Evolutionary conservation across 345 rosid species (phyloP), one percentile per base, ranked within the genome.

Genomic region (Geranium brycei): DNA sequence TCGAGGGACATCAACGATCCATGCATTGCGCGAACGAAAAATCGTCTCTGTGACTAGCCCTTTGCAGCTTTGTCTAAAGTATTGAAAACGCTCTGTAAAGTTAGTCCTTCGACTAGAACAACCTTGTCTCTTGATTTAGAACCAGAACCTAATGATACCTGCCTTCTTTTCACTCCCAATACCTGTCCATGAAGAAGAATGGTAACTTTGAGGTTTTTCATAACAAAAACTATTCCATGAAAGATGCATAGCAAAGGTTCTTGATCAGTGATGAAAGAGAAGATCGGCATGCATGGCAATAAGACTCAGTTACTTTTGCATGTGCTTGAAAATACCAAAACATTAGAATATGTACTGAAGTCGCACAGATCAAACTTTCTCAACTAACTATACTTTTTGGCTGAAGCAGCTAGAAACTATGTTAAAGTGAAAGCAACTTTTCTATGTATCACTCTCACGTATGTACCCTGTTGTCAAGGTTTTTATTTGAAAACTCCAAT

Each of bases 51-150:
- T 35, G 2, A 63, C 41, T 66, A 65, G 51, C 68, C 58, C 66
- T 78, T 85, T 58, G 79, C 77, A 5, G 80, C 85, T 72, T 81
- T 74, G 38, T 77, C 73, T 63, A 91, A 72, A 68, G 91, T 82
- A 63, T 81, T 77, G 47, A 82, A 84, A 64, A 87, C 91, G 31
- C 66, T 78, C 67, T 85, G 79, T 47, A 71, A 62, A 8, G 75
- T 79, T 68, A 82, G 70, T 62, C 83, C 93, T 72, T 87, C 97
- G 60, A 87, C 96, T 30, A 92, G 82, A 61, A 92, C 84, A 65
- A 90, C 83, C 78, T 92, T 89, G 79, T 85, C 91, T 73, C 95
- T 82, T 58, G 96, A 92, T 81, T 86, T 87, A 19, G 97, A 89
- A 51, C 97, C 97, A 1, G 87, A 77, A 68, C 87, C 89, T 51